Conservation (phyloP, 176 grass and related monocot genomes). For the Rhynchospora breviuscula region DNA sequence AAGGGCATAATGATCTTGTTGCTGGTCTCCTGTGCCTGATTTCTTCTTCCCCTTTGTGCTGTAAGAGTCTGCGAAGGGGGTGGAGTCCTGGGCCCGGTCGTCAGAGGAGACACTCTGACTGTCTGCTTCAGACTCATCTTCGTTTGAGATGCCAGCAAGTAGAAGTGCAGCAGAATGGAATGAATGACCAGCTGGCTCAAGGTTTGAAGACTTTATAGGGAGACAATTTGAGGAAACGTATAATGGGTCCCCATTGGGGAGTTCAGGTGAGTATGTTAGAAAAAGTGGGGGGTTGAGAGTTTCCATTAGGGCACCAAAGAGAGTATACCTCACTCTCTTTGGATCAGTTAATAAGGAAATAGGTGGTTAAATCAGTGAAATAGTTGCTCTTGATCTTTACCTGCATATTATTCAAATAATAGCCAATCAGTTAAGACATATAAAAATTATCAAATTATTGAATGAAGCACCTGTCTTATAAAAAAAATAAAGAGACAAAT, state of each 20-base stretch:
- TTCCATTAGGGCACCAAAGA: constrained; percentile 39
- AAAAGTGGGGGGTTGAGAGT: constrained; percentile 32
- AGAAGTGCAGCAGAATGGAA: constrained; percentile 79
- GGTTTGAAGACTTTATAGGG: constrained; percentile 66
- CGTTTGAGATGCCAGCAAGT: constrained; percentile 55
- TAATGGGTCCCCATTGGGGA: constrained; percentile 59
- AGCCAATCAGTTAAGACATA: constrained; percentile 1
- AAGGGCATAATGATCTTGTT: constrained; percentile 94
- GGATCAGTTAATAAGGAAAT: neutral
- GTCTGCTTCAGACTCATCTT: constrained; percentile 74
- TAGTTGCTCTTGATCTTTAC: neutral
- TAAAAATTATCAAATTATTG: neutral
- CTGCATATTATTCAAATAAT: neutral
- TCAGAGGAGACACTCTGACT: constrained; percentile 69
- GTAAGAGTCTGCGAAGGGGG: constrained; percentile 55
- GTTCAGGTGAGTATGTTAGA: constrained; percentile 70
- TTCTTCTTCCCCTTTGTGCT: constrained; percentile 93
- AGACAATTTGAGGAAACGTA: constrained; percentile 78
- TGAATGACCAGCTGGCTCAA: constrained; percentile 87
- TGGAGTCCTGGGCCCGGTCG: constrained; percentile 66
- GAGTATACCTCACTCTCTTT: neutral
- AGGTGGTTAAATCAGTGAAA: neutral
- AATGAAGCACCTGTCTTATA: neutral
- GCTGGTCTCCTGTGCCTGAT: constrained; percentile 57
- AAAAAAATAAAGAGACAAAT: neutral